Conservation (phyloP, 139 green algal genomes). For the Gonium pectorale region DNA sequence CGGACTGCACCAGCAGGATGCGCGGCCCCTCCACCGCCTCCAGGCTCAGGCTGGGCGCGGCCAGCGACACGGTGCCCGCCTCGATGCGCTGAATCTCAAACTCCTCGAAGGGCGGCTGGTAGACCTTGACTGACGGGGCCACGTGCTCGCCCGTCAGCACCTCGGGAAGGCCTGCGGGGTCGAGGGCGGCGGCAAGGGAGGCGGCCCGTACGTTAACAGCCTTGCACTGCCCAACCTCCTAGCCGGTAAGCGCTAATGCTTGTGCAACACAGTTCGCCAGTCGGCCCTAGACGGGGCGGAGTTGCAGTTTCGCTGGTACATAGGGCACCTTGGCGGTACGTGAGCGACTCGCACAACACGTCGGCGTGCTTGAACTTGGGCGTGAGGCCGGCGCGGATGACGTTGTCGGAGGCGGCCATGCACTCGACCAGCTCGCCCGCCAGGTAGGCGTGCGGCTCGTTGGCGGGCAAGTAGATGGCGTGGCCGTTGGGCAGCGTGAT, state of each 20-base stretch:
- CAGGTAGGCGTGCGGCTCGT: conserved; percentile 98
- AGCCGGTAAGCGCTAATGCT: too few relatives aligned
- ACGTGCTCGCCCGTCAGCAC: conserved; percentile 53
- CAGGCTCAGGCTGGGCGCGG: conserved; percentile 32
- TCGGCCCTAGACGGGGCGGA: too few relatives aligned
- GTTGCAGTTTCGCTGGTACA: too few relatives aligned
- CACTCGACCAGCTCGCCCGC: conserved; percentile 87
- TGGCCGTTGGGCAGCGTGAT: conserved; percentile 45
- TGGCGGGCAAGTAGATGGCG: conserved; percentile 90
- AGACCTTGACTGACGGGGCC: conserved; percentile 63
- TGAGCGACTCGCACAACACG: conserved; percentile 91
- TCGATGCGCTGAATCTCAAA: conserved; percentile 82
- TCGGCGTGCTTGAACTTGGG: conserved; percentile 93
- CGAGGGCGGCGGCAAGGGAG: too few relatives aligned
- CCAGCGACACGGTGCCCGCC: not conserved
- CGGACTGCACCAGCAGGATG: conserved; percentile 64
- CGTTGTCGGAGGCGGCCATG: conserved; percentile 98
- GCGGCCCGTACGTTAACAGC: too few relatives aligned
- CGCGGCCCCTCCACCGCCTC: conserved; percentile 62
- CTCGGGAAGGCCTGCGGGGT: conserved; percentile 52
- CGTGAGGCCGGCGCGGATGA: conserved; percentile 96
- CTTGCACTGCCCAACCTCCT: too few relatives aligned
- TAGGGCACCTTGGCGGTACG: conserved; percentile 84
- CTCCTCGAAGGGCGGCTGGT: conserved; percentile 92
- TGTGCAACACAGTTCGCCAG: too few relatives aligned